A percentile compares a stretch with the other conserved stretches of the same genome.
These are phyloP conservation scores for Berberis thunbergii DNA, from an alignment of 164 flowering plant species.

Conservation along the genomic window DNA sequence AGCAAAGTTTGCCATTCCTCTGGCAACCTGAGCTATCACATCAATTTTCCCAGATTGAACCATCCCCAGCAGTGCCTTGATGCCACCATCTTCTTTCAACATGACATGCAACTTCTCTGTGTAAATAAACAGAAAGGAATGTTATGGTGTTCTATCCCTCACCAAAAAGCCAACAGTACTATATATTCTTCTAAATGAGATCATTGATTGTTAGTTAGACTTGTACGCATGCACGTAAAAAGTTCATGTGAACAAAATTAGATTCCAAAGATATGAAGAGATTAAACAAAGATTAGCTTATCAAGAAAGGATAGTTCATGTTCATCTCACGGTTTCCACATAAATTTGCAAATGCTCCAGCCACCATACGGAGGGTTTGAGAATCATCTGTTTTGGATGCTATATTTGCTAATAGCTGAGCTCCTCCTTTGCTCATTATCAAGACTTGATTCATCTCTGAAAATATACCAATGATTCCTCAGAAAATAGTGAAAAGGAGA, in stretches of 20 bases:
- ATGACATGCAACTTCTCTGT: constrained; percentile 57
- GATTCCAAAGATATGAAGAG: no score
- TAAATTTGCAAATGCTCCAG: constrained; percentile 90
- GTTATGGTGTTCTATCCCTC: no score
- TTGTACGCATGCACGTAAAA: no score
- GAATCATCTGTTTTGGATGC: constrained; percentile 70
- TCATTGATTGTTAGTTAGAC: no score
- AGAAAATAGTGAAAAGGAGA: neutral
- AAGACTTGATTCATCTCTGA: constrained; percentile 67
- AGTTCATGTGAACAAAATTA: no score
- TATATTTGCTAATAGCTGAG: constrained; percentile 49
- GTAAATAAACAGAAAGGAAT: neutral
- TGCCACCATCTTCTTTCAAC: constrained; percentile 68
- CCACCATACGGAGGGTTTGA: constrained; percentile 91
- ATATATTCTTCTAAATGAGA: no score
- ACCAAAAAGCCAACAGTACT: no score
- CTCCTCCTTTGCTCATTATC: constrained; percentile 76
- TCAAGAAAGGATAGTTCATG: neutral
- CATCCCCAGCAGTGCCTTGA: constrained; percentile 67
- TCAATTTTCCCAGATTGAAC: constrained; percentile 47
- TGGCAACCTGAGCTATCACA: constrained; percentile 72
- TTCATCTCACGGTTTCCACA: constrained; percentile 84
- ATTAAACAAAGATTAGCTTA: no score
- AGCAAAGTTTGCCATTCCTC: constrained; percentile 87
- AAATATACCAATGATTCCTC: neutral